Conservation (phyloP, 345 rosid genomes). For the Syzygium oleosum region DNA sequence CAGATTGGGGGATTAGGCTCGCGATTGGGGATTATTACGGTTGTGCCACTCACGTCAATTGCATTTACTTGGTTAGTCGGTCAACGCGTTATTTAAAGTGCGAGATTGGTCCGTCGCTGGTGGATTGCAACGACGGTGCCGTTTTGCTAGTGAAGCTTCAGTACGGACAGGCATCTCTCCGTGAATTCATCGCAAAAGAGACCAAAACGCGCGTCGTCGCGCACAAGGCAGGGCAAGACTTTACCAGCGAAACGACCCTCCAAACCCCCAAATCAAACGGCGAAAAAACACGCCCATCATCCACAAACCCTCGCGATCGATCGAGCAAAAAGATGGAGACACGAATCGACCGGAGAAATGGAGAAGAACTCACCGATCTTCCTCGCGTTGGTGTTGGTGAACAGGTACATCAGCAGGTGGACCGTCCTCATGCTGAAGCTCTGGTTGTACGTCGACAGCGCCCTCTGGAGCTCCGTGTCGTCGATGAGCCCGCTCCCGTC, state of each 20-base stretch:
- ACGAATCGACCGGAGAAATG: neutral
- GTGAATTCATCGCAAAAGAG: neutral
- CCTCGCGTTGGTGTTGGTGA: conserved; percentile 63
- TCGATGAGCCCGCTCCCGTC: conserved; percentile 88
- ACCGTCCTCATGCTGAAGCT: conserved; percentile 86
- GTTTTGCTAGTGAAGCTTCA: neutral
- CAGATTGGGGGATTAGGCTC: neutral
- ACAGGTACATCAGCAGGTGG: conserved; percentile 76
- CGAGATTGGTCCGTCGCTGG: neutral
- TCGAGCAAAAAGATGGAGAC: neutral
- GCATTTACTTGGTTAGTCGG: neutral
- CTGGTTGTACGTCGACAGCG: conserved; percentile 71
- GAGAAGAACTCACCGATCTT: conserved; percentile 50
- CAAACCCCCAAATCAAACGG: neutral
- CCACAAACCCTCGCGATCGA: neutral
- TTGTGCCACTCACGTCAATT: neutral
- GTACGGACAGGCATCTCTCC: neutral
- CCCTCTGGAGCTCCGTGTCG: conserved; percentile 84
- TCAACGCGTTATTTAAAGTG: neutral
- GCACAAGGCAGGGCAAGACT: neutral
- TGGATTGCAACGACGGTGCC: neutral
- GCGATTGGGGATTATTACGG: neutral
- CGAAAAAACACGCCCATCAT: neutral
- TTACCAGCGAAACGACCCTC: neutral
- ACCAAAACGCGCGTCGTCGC: neutral